Evolutionary conservation across 2,329 filamentous ascomycete genomes (phyloP), one percentile per base, ranked within the genome.

Genomic region (Trichoderma guizhouense): DNA sequence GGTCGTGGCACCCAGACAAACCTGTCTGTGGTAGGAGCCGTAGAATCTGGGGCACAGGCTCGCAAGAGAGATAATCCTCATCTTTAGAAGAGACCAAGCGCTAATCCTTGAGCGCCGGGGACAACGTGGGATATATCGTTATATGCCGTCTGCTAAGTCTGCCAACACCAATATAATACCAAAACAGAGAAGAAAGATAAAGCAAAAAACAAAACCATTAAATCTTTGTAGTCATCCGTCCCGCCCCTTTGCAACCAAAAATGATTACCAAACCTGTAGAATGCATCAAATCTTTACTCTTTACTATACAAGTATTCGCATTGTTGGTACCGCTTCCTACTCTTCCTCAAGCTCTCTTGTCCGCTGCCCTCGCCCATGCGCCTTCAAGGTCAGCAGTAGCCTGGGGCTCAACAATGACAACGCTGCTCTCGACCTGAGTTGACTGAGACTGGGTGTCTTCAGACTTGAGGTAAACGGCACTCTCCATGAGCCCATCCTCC

Each of bases 341-440:
- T 21, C 30, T 14, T 26, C 57, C 11, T 64, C 34, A 65, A 63
- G 66, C 74, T 57, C 76, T 76, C n/a, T 73, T 75, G 62, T 80
- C 79, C 9, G 77, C 73, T 18, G 91, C 91, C 79, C 90, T 89
- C 65, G 87, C 90, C 92, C 92, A 94, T 1, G 90, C 91, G 75
- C 84, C 89, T 80, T 94, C 91, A 76, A 93, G 89, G 5, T 83
- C 85, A 63, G 80, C 82, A 39, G 43, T 15, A 71, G 83, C 78
- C 43, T 69, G 66, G 28, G 82, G 76, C 47, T 87, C 86, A 28
- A 90, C 83, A 73, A 90, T 78, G 21, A 90, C 83, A 7, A 88
- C 76, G 74, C 87, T 89, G 74, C 88, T 86, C 71, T 87, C 85
- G 7, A 73, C 78, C 7, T 69, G 66, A 14, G 65, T 68, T 36